Conservation (phyloP, 139 green algal genomes). For the Limnomonas spitsbergensis region DNA sequence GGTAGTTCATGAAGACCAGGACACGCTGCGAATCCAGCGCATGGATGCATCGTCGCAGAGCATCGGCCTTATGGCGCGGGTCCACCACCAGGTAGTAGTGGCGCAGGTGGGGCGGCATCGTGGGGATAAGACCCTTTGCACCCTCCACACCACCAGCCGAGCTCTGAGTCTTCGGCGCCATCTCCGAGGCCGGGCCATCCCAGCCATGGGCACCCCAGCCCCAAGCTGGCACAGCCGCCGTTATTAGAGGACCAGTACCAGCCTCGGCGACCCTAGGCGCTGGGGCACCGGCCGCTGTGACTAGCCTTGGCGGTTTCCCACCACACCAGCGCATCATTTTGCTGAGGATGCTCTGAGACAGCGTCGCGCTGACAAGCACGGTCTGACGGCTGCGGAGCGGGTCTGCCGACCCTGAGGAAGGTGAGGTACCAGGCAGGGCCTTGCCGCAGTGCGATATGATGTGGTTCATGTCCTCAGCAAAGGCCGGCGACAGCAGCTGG, state of each 20-base stretch:
- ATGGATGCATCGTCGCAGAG: slow-evolving; percentile 76
- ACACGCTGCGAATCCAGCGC: slow-evolving; percentile 64
- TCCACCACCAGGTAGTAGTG: slow-evolving; percentile 58
- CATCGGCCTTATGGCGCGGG: slow-evolving; percentile 67
- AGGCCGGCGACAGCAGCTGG: slow-evolving; percentile 81
- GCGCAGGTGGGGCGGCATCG: slow-evolving; percentile 63
- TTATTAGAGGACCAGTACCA: background rate
- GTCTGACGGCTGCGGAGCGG: background rate
- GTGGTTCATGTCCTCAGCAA: slow-evolving; percentile 75
- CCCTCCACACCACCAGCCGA: slow-evolving; percentile 45
- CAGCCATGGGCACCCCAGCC: slow-evolving; percentile 53
- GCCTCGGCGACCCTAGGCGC: background rate
- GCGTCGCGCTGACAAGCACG: slow-evolving; percentile 73
- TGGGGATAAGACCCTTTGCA: slow-evolving; percentile 40
- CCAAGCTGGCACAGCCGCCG: slow-evolving; percentile 18
- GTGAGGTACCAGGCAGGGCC: background rate
- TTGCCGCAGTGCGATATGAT: slow-evolving; percentile 69
- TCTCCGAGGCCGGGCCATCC: slow-evolving; percentile 36
- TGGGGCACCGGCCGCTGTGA: slow-evolving; percentile 27
- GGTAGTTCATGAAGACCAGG: slow-evolving; percentile 97
- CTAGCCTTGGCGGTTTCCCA: slow-evolving; percentile 25
- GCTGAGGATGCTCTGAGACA: slow-evolving; percentile 60
- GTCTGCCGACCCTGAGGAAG: background rate
- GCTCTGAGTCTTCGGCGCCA: slow-evolving; percentile 26
- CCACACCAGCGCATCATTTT: slow-evolving; percentile 54